A percentile compares a stretch with the other conserved stretches of the same genome.
Conservation (phyloP, 768 basidiomycete species). For the Galerina sulciceps region DNA sequence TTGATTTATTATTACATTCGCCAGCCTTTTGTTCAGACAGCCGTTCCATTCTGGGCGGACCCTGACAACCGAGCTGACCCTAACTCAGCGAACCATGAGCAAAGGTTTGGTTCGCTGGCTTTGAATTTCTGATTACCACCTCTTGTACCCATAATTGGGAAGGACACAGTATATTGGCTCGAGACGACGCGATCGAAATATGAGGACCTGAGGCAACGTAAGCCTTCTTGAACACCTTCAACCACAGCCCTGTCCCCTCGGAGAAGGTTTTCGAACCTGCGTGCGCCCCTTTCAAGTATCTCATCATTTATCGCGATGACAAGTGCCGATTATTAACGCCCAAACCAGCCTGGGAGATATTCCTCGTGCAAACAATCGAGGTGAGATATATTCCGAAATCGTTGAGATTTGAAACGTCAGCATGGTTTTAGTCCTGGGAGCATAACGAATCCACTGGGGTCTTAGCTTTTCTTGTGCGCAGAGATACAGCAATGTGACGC, state of each 20-base stretch:
- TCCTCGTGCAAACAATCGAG: no score
- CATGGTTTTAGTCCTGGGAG: no score
- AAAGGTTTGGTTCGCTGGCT: slow-evolving; percentile 20
- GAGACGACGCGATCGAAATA: slow-evolving; percentile 1
- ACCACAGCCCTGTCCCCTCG: slow-evolving; percentile 19
- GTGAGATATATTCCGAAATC: no score
- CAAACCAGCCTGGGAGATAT: no score
- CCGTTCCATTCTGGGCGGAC: neutral
- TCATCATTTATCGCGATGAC: neutral
- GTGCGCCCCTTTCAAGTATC: neutral
- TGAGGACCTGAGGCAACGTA: slow-evolving; percentile 16
- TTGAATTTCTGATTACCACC: slow-evolving; percentile 13
- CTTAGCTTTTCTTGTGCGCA: no score
- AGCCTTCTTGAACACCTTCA: slow-evolving; percentile 8
- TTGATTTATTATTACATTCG: neutral
- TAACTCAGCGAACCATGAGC: slow-evolving; percentile 1
- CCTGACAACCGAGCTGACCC: slow-evolving; percentile 12
- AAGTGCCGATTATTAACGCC: neutral
- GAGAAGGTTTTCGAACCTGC: slow-evolving; percentile 12
- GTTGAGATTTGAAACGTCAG: no score
- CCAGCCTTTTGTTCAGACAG: neutral
- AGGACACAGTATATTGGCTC: slow-evolving; percentile 10
- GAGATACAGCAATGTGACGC: neutral
- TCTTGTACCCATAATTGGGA: slow-evolving; percentile 6
- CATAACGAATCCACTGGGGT: no score